A percentile compares a stretch with the other conserved stretches of the same genome.
phyloP scores from a whole-genome alignment of 495 filamentous ascomycete species.

The Emericellopsis terricola region DNA sequence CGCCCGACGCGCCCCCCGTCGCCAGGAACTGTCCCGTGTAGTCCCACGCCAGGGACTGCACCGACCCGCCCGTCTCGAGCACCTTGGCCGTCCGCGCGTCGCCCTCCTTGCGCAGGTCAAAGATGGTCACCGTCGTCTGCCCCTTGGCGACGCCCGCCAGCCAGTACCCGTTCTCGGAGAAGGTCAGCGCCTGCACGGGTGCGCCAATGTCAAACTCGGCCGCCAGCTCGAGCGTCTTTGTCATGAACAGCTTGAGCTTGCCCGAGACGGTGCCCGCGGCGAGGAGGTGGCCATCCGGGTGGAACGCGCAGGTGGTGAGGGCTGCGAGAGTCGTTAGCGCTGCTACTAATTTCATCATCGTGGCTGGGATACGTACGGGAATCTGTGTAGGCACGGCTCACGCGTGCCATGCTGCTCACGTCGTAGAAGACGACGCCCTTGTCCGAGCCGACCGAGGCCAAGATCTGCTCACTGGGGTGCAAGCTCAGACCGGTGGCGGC shows the following conservation, averaged over 20 bases:
- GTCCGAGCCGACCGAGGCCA: slow-evolving; percentile 77
- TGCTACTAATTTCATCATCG: too few relatives aligned
- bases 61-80: slow-evolving; percentile 60
- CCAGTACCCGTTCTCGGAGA: slow-evolving; percentile 97
- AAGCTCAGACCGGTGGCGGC: slow-evolving; percentile 56
- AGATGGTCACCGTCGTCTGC: slow-evolving; percentile 61
- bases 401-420: slow-evolving; percentile 40
- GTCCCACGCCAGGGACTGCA: slow-evolving; percentile 67
- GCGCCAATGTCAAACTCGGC: slow-evolving; percentile 50
- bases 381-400: slow-evolving; percentile 66
- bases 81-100: slow-evolving; percentile 58
- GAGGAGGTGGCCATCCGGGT: slow-evolving; percentile 91
- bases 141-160: slow-evolving; percentile 61
- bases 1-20: slow-evolving; percentile 57
- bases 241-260: slow-evolving; percentile 72
- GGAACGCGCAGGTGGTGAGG: slow-evolving; percentile 65
- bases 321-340: slow-evolving; percentile 29
- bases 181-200: slow-evolving; percentile 54
- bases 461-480: slow-evolving; percentile 69
- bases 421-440: slow-evolving; percentile 93
- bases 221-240: slow-evolving; percentile 50
- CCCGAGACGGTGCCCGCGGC: slow-evolving; percentile 60
- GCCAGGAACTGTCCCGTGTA: slow-evolving; percentile 90
- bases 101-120: slow-evolving; percentile 76
- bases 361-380: slow-evolving; percentile 39